Evolutionary conservation across 1,139 yeast genomes (phyloP), one percentile per base, ranked within the genome.

Genomic region (Sporopachydermia cereana): DNA sequence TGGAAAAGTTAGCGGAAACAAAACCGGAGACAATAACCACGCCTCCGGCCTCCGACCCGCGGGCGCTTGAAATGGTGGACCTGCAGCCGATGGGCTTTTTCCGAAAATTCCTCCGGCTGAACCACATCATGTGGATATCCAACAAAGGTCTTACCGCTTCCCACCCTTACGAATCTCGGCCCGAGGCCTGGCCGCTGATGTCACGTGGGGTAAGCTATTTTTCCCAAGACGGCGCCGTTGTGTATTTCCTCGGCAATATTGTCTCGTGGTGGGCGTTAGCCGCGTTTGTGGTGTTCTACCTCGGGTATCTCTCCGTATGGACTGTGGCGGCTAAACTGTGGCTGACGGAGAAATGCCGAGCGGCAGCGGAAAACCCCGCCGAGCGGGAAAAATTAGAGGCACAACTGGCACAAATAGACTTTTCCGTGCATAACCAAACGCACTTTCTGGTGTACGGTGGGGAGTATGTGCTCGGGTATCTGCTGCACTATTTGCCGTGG

Each of bases 81-180:
- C 69, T 57, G 62, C 61, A 51, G 71, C 68, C 69, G 74, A 69
- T 53, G 45, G 57, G 80, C 2, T 83, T 86, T 66, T 73, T 73
- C 63, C 71, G 73, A 48, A 91, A 88, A 65, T 66, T 91, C 49
- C 54, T 74, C 41, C 97, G 89, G 65, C 69, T 84, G 41, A 95
- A 93, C 67, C 64, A 72, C 58, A 79, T 75, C 56, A 93, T 93
- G 98, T 91, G 97, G 97, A 71, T 71, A 48, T 78, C 88, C 56
- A 91, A 91, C 69, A 77, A 75, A 53, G 93, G 89, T 23, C 73
- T 91, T 57, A 85, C 91, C 43, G 83, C 79, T 36, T 77, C 88
- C 53, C 98, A 93, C 62, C 69, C 73, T 53, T 91, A 84, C 79
- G 95, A 89, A 66, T 85, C 96, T 12, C 68, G 56, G 43, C 75